A percentile compares a stretch with the other conserved stretches of the same genome.
These are phyloP conservation scores for Nicotiana tabacum DNA, from an alignment of 257 asterid species.

Conservation along the genomic window DNA sequence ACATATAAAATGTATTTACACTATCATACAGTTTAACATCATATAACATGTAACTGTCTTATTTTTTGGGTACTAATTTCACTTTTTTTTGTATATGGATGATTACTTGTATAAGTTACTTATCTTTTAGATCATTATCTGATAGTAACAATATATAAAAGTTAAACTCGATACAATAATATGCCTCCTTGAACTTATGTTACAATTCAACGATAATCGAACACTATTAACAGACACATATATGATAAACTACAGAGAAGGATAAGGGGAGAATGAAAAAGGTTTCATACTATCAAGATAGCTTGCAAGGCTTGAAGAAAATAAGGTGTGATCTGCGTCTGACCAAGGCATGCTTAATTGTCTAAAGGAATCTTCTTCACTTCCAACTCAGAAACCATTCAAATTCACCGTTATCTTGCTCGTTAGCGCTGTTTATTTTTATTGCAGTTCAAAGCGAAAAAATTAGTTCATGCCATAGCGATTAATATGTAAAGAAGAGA, in stretches of 20 bases:
- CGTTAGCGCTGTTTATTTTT: not conserved
- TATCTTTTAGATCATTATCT: too few species aligned
- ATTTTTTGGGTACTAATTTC: too few species aligned
- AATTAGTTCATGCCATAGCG: not conserved
- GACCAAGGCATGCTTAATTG: not conserved
- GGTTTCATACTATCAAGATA: conserved; percentile 26
- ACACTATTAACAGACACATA: not conserved
- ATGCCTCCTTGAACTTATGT: not conserved
- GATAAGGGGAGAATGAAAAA: not conserved
- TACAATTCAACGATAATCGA: too few species aligned
- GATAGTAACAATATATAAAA: too few species aligned
- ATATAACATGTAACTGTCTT: too few species aligned
- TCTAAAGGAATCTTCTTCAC: not conserved
- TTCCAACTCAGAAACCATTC: not conserved
- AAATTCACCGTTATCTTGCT: not conserved
- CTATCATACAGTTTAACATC: too few species aligned
- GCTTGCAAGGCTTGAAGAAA: conserved; percentile 29
- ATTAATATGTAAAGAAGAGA: not conserved
- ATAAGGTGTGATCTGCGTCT: not conserved
- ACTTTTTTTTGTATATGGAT: too few species aligned
- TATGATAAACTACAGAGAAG: not conserved
- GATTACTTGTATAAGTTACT: too few species aligned
- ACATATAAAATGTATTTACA: too few species aligned
- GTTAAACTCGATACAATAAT: too few species aligned
- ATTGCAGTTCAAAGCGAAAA: not conserved